Evolutionary conservation across 2,329 filamentous ascomycete species (phyloP).

Genomic region (Pseudogymnoascus sp.): DNA sequence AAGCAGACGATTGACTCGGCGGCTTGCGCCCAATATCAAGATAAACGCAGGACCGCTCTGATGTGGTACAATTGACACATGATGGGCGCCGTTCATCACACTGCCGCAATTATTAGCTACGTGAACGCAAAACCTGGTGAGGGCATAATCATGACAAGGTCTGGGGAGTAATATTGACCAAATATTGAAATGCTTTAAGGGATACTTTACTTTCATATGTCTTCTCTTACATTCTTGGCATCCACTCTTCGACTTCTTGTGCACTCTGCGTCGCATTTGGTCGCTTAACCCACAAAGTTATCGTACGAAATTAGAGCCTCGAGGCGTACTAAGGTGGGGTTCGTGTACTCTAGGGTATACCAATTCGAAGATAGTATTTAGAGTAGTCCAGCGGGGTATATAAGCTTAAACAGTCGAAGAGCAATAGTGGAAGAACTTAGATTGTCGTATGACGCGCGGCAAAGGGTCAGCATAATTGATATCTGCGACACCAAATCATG

Average conservation of each 20-base stretch:
- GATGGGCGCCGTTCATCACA: constrained; percentile 28
- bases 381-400: background rate
- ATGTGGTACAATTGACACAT: constrained; percentile 27
- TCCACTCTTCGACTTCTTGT: constrained; percentile 32
- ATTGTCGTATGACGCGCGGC: constrained; percentile 6
- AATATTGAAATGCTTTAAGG: background rate
- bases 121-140: background rate
- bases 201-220: constrained; percentile 29
- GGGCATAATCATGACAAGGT: background rate
- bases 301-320: background rate
- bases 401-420: background rate
- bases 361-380: background rate
- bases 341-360: background rate
- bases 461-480: background rate
- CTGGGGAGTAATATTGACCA: background rate
- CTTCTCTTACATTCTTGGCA: constrained; percentile 31
- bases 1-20: background rate
- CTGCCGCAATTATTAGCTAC: constrained; percentile 14
- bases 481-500: background rate
- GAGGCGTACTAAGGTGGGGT: background rate
- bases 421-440: background rate
- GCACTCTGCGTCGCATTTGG: constrained; percentile 23
- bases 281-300: background rate
- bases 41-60: constrained; percentile 16
- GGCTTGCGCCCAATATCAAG: background rate